Evolutionary conservation across 2,329 filamentous ascomycete genomes (phyloP), one percentile per base, ranked within the genome.

Genomic region (Sclerotinia nivalis): DNA sequence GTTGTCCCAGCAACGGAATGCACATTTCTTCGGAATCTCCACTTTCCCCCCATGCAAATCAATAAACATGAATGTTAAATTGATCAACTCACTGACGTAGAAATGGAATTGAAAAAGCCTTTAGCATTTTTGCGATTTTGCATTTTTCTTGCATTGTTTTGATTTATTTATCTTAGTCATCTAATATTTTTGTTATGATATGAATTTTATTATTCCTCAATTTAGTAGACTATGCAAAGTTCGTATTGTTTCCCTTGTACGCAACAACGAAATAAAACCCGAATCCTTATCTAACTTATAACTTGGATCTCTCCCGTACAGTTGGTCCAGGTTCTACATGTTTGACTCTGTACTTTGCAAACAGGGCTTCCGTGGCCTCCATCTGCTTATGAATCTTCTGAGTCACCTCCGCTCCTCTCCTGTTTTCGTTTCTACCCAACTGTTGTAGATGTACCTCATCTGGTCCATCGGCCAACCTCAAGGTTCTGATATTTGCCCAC

Each of bases 381-480:
- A 84, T 85, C 83, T 95, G 92, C 78, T 81, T 83, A 75, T 85
- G 81, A 70, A 93, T 88, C 78, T 86, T 86, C 71, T 84, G 83
- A 56, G 89, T 83, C 60, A 89, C 85, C 74, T 85, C 87, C 73
- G 82, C 79, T 69, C 88, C 89, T 73, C 87, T 86, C 80, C 86
- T 91, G 80, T 93, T 94, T 85, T 96, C 92, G 75, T 93, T 93
- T 75, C 86, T 85, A 22, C 92, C 92, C 83, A 96, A 84, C 82
- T 96, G 92, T 79, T 92, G 84, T 74, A 94, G 81, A 80, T 96
- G 96, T 71, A 98, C 96, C 87, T 99, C 96, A 81, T 99, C 96
- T 0, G 96, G 96, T 0, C 96, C 96, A 81, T 99, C 96, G 0
- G 93, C 93, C 75, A 97, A 88, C 72, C 92, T 86, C 81, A 97